These are phyloP conservation scores for Coemansia sp. DNA, from an alignment of 192 early-diverging fungal genomes.

Conservation along the genomic window DNA sequence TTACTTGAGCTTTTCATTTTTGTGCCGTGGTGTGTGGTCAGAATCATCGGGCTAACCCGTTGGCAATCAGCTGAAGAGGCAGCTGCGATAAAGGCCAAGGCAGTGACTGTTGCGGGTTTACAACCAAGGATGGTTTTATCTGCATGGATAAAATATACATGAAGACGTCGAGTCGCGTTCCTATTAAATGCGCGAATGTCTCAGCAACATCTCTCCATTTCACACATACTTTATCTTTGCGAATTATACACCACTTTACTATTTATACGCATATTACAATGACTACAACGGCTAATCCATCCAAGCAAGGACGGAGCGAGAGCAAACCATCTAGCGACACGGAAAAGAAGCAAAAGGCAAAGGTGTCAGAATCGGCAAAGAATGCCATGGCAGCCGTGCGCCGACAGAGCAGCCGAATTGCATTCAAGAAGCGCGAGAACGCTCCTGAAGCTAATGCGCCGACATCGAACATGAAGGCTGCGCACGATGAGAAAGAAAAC, in stretches of 20 bases:
- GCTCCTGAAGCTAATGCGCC: background rate
- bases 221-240: background rate
- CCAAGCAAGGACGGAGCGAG: background rate
- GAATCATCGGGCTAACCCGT: background rate
- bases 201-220: background rate
- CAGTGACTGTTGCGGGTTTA: background rate
- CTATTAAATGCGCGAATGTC: background rate
- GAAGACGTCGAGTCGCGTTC: background rate
- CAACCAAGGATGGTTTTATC: background rate
- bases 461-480: background rate
- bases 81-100: slow-evolving; percentile 3
- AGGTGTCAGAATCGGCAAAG: background rate
- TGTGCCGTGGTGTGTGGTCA: background rate
- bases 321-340: background rate
- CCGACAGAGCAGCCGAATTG: slow-evolving; percentile 25
- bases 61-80: background rate
- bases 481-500: background rate
- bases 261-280: background rate
- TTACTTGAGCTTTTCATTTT: too few species aligned
- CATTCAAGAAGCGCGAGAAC: slow-evolving; percentile 14
- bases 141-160: background rate
- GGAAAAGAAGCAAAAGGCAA: background rate
- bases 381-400: slow-evolving; percentile 1
- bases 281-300: background rate
- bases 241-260: background rate